These are phyloP conservation scores for Triticum turgidum DNA, from an alignment of 176 grass and related monocot species.

Conservation along the genomic window DNA sequence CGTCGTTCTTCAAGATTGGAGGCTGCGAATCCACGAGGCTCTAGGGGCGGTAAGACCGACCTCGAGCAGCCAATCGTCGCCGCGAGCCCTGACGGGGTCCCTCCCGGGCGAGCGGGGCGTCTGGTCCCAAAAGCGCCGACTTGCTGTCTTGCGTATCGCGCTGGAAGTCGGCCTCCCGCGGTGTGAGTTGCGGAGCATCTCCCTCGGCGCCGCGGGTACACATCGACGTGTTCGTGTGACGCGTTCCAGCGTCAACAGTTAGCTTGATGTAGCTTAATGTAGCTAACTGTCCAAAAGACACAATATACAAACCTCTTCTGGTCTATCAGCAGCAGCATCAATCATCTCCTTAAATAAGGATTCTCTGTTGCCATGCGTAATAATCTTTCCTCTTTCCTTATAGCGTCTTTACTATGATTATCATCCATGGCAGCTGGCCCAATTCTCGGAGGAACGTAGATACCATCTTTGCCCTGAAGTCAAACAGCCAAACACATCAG, in stretches of 20 bases:
- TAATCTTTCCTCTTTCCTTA: conserved; percentile 72
- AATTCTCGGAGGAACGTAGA: conserved; percentile 80
- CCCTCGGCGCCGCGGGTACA: too few relatives aligned
- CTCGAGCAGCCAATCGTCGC: too few relatives aligned
- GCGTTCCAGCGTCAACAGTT: neutral
- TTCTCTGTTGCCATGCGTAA: conserved; percentile 57
- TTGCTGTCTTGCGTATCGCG: too few relatives aligned
- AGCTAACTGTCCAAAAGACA: neutral
- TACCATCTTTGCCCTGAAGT: conserved; percentile 59
- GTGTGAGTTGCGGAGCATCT: too few relatives aligned
- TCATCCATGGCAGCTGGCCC: conserved; percentile 63
- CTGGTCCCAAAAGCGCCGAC: too few relatives aligned
- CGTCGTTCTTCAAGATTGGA: too few relatives aligned
- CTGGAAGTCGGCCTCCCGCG: too few relatives aligned
- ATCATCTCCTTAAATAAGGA: conserved; percentile 71
- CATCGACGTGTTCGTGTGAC: too few relatives aligned
- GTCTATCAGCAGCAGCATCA: conserved; percentile 61
- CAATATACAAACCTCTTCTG: conserved; percentile 74
- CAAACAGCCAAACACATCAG: conserved; percentile 22
- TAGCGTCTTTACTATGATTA: conserved; percentile 61
- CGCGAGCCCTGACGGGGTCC: too few relatives aligned
- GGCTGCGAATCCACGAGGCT: too few relatives aligned
- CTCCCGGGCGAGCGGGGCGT: too few relatives aligned
- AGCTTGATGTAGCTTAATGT: neutral
- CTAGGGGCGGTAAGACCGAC: too few relatives aligned